Evolutionary conservation across 441 rosid species (phyloP), one percentile per base, ranked within the genome.

Genomic region (Sinapis alba): DNA sequence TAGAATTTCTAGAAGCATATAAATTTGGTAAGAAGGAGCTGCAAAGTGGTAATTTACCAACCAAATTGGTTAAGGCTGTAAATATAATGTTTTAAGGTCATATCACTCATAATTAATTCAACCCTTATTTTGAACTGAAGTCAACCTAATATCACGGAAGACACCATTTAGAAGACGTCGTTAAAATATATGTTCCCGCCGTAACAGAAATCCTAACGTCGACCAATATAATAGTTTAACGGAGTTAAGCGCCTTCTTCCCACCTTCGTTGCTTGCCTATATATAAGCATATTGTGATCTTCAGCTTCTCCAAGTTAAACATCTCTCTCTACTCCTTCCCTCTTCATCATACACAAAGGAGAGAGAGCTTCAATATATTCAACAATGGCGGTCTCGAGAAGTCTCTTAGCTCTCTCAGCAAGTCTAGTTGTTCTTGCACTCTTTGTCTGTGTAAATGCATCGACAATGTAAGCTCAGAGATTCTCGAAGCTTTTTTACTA

Each of bases 231-330:
- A 50, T 51, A 41, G 19, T 56, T 57, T 78, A 73, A 78, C 81
- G 71, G 74, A 56, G 78, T 78, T 61, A 53, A 12, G 63, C 41
- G 16, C 30, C 69, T 66, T 66, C 81, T 67, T 72, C 73, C 59
- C n/a, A 66, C 69, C 77, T 65, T 71, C 69, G 59, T 72, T 60
- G 23, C 60, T 62, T 68, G 56, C 81, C 56, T 78, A 68, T 78
- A 71, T 72, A 73, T 36, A 59, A 68, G 18, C 43, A 5, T 0
- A n/a, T 13, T 1, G 18, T 41, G 6, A 15, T 26, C 66, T 43
- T 62, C 56, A 68, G 5, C 71, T 78, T 68, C 81, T 68, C 62
- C 81, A 78, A 68, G 10, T 64, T 24, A 57, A 71, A 64, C 65
- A 6, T 47, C 71, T 60, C 70, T 62, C 69, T 53, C 24, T 32